Evolutionary conservation across 768 basidiomycete genomes (phyloP), one percentile per base, ranked within the genome.

Genomic region (Stropharia rugosoannulata): DNA sequence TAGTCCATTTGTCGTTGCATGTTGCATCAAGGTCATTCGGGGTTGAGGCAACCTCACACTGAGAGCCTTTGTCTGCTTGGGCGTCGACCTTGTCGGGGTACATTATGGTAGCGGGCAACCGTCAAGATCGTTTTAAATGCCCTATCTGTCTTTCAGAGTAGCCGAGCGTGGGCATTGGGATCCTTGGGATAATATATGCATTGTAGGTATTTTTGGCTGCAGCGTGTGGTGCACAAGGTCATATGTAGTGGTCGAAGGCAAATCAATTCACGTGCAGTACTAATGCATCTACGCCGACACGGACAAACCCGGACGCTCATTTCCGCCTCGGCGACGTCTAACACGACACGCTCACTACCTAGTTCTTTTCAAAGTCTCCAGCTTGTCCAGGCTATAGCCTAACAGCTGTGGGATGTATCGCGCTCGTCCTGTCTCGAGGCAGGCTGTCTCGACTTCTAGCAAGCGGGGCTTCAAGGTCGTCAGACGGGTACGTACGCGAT

Each of bases 381-480:
- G 58, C 60, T 56, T 39, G 56, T 61, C 55, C 45, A 62, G 59
- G 62, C 58, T 50, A 52, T 58, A 58, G 60, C 56, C 63, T 62
- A 60, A 54, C 52, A 63, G 62, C 62, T 58, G 61, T 57, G 59
- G 73, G 71, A 81, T 81, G 80, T 76, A 79, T 78, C 83, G 85
- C 68, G 80, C 78, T 67, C 71, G 84, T 64, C 73, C 80, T 71
- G 78, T 80, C 64, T 77, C 80, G 43, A 81, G 79, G 72, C 82
- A 78, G 63, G 76, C 76, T 56, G 71, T 75, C 49, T 71, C 75
- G 60, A 72, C 66, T 52, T 73, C 78, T 48, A 75, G 77, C 40
- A 76, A 79, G 69, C 76, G 72, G 51, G 65, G 75, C 52, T 74
- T 82, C 51, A 79, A 80, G 68, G 79, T 82, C 51, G 70, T 75